Evolutionary conservation across 495 filamentous ascomycete species (phyloP).

Genomic region (Hypoxylon lienhwacheense): DNA sequence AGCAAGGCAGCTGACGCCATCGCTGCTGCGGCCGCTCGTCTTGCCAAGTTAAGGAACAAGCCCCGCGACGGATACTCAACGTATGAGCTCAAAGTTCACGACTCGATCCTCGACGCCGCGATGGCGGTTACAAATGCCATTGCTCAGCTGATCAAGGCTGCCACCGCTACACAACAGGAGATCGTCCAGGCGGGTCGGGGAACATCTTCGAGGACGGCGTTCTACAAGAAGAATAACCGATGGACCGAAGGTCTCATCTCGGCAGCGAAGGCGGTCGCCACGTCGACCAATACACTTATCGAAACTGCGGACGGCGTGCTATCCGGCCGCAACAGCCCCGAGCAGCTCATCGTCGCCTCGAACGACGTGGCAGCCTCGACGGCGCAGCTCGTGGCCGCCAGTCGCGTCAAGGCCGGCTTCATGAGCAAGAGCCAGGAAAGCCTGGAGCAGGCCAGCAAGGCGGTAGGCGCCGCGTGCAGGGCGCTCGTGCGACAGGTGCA

Average conservation of each 20-base stretch:
- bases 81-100: slow-evolving; percentile 92
- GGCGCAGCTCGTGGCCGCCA: slow-evolving; percentile 93
- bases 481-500: slow-evolving; percentile 91
- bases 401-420: slow-evolving; percentile 94
- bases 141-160: slow-evolving; percentile 92
- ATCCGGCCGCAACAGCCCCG: slow-evolving; percentile 83
- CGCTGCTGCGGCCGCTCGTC: slow-evolving; percentile 81
- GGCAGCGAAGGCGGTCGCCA: slow-evolving; percentile 92
- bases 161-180: slow-evolving; percentile 90
- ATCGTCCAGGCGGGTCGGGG: slow-evolving; percentile 96
- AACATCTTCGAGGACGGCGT: slow-evolving; percentile 83
- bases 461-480: slow-evolving; percentile 85
- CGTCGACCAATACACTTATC: slow-evolving; percentile 90
- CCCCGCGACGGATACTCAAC: slow-evolving; percentile 92
- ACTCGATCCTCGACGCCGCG: slow-evolving; percentile 89
- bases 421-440: slow-evolving; percentile 95
- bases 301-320: slow-evolving; percentile 97
- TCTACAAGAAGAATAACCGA: slow-evolving; percentile 98
- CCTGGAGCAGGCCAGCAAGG: slow-evolving; percentile 88
- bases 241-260: slow-evolving; percentile 98
- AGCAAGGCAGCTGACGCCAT: slow-evolving; percentile 95
- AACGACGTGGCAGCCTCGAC: slow-evolving; percentile 96
- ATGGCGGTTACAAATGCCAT: slow-evolving; percentile 97
- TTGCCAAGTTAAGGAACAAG: slow-evolving; percentile 91
- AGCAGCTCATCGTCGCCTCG: slow-evolving; percentile 95